Conservation (phyloP, 1,284 basidiomycete genomes). For the Cryptococcus floricola region DNA sequence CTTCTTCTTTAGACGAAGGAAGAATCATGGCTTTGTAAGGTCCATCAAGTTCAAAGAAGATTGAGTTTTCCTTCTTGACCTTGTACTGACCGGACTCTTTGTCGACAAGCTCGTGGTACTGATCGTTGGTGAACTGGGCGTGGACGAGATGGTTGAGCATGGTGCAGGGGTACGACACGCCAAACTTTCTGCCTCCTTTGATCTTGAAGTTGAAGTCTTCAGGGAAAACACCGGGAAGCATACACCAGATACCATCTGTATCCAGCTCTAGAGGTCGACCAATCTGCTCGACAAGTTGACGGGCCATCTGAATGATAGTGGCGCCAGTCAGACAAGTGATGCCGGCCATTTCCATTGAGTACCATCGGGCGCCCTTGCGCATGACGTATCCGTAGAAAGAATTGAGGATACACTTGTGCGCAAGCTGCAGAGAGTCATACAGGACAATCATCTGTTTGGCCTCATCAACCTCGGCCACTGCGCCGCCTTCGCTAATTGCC, state of each 20-base stretch:
- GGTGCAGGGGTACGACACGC: slow-evolving; percentile 97
- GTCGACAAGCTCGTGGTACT: slow-evolving; percentile 88
- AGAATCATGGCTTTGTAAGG: slow-evolving; percentile 99
- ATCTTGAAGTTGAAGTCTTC: slow-evolving; percentile 97
- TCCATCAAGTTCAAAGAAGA: slow-evolving; percentile 99
- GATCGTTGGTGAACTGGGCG: slow-evolving; percentile 92
- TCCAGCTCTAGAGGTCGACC: slow-evolving; percentile 96
- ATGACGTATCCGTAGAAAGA: slow-evolving; percentile 99
- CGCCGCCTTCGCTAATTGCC: slow-evolving; percentile 62
- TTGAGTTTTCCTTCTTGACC: slow-evolving; percentile 95
- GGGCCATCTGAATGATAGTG: slow-evolving; percentile 99
- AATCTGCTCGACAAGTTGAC: slow-evolving; percentile 93
- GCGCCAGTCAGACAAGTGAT: slow-evolving; percentile 99
- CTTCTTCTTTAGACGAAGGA: slow-evolving; percentile 98
- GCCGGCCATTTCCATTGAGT: slow-evolving; percentile 99
- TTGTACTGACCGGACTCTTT: slow-evolving; percentile 76
- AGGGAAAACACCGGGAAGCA: slow-evolving; percentile 96
- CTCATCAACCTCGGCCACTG: slow-evolving; percentile 84
- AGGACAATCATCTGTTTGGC: slow-evolving; percentile 99
- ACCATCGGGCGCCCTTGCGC: slow-evolving; percentile 99
- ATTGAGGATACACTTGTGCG: slow-evolving; percentile 99
- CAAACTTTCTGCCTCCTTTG: slow-evolving; percentile 77
- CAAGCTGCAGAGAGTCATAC: slow-evolving; percentile 98
- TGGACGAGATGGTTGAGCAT: slow-evolving; percentile 99
- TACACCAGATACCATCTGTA: slow-evolving; percentile 99